Percentiles rank a stretch among this genome's conserved stretches.
These are phyloP conservation scores for Oxytropis ochrocephala DNA, from an alignment of 306 rosid species.

Conservation along the genomic window DNA sequence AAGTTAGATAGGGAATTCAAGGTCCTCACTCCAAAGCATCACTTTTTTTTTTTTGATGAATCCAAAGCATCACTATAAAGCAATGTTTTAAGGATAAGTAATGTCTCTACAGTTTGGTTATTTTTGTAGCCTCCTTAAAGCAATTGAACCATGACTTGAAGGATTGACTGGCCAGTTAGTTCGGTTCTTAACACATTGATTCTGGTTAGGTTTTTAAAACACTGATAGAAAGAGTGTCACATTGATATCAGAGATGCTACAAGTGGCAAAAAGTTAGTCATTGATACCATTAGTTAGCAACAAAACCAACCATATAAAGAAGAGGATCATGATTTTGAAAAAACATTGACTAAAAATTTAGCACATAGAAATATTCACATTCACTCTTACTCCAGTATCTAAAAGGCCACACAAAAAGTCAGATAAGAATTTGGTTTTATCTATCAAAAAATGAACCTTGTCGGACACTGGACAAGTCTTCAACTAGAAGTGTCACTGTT, in stretches of 20 bases:
- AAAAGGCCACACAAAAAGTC: not conserved
- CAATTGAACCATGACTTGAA: too few relatives aligned
- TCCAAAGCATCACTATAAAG: too few relatives aligned
- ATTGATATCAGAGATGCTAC: not conserved
- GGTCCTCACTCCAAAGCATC: not conserved
- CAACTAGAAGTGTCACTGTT: too few relatives aligned
- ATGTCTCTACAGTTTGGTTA: too few relatives aligned
- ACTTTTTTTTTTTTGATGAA: too few relatives aligned
- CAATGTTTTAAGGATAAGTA: too few relatives aligned
- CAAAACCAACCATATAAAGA: not conserved
- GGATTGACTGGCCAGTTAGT: too few relatives aligned
- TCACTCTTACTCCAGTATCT: not conserved
- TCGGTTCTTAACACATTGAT: too few relatives aligned
- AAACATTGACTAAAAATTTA: not conserved
- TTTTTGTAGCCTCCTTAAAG: too few relatives aligned
- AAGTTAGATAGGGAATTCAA: conserved; percentile 3
- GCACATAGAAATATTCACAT: not conserved
- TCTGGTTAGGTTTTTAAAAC: not conserved
- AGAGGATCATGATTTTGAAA: not conserved
- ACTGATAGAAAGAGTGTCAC: not conserved
- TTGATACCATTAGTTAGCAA: not conserved
- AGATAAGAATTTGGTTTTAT: not conserved
- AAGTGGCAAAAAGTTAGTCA: not conserved
- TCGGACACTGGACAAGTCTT: not conserved
- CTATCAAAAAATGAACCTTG: not conserved